Evolutionary conservation across 2,329 filamentous ascomycete species (phyloP).

Genomic region (Capronia americana): DNA sequence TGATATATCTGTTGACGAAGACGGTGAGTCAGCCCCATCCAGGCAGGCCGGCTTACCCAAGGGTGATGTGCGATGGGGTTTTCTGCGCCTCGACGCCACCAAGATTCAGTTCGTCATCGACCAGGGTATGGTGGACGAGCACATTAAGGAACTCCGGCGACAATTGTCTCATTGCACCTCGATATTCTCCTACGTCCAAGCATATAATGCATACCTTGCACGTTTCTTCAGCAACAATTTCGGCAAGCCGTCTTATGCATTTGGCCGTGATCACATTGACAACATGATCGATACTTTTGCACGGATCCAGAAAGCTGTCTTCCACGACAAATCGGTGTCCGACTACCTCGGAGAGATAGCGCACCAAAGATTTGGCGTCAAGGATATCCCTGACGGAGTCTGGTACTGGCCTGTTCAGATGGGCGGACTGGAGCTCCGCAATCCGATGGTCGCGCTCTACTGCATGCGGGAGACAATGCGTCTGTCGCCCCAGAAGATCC

Average conservation of each 20-base stretch:
- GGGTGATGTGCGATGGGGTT: constrained; percentile 65
- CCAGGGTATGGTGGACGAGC: constrained; percentile 62
- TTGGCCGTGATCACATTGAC: constrained; percentile 62
- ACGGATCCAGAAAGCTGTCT: constrained; percentile 60
- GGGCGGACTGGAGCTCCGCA: constrained; percentile 58
- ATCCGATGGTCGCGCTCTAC: constrained; percentile 58
- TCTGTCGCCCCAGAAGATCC: constrained; percentile 44
- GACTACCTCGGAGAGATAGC: constrained; percentile 64
- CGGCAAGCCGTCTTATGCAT: constrained; percentile 61
- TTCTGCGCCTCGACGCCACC: constrained; percentile 61
- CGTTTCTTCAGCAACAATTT: constrained; percentile 66
- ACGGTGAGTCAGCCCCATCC: constrained; percentile 11
- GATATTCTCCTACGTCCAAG: constrained; percentile 65
- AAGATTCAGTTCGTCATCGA: constrained; percentile 66
- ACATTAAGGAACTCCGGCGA: constrained; percentile 64
- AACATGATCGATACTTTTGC: constrained; percentile 60
- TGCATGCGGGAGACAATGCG: constrained; percentile 54
- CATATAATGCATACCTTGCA: constrained; percentile 65
- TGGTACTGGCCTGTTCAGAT: constrained; percentile 61
- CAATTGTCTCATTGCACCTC: constrained; percentile 64
- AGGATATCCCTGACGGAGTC: constrained; percentile 58
- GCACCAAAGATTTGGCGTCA: constrained; percentile 57
- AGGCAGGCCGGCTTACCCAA: constrained; percentile 50
- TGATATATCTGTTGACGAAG: constrained; percentile 14
- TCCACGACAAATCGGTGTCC: constrained; percentile 57